A percentile compares a stretch with the other conserved stretches of the same genome.
Conservation (phyloP, 805 yeast species). For the Yueomyces sp. region DNA sequence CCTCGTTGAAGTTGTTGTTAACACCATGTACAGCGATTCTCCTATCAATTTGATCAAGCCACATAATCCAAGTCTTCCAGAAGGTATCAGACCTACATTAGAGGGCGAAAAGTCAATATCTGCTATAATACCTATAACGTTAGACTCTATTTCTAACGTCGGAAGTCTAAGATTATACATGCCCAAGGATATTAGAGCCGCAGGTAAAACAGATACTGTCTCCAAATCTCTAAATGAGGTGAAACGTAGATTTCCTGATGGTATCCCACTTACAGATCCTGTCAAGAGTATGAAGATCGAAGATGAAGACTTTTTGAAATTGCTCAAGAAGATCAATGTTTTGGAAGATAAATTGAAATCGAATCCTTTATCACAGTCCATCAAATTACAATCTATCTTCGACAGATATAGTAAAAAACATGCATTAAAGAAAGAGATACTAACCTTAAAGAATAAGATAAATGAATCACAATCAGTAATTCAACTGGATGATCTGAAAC, state of each 20-base stretch:
- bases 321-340: conserved; percentile 69
- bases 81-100: conserved; percentile 76
- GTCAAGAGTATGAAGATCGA: conserved; percentile 84
- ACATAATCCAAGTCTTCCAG: conserved; percentile 65
- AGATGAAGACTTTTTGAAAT: conserved; percentile 58
- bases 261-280: conserved; percentile 86
- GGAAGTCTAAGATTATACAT: conserved; percentile 71
- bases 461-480: conserved; percentile 80
- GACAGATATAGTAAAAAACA: conserved; percentile 54
- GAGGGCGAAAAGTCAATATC: conserved; percentile 58
- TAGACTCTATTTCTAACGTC: conserved; percentile 59
- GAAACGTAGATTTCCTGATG: conserved; percentile 73
- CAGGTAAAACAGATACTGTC: conserved; percentile 46
- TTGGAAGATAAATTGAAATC: conserved; percentile 59
- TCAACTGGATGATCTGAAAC: conserved; percentile 86
- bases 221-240: conserved; percentile 69
- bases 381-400: conserved; percentile 49
- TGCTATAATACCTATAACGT: conserved; percentile 74
- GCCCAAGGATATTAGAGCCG: conserved; percentile 60
- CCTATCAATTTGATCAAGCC: conserved; percentile 74
- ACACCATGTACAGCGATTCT: conserved; percentile 65
- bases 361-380: conserved; percentile 54
- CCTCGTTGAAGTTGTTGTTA: conserved; percentile 72
- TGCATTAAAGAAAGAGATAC: conserved; percentile 43
- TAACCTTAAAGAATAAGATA: conserved; percentile 48